These are phyloP conservation scores for Coriaria nepalensis DNA, from an alignment of 306 rosid species.

Conservation along the genomic window DNA sequence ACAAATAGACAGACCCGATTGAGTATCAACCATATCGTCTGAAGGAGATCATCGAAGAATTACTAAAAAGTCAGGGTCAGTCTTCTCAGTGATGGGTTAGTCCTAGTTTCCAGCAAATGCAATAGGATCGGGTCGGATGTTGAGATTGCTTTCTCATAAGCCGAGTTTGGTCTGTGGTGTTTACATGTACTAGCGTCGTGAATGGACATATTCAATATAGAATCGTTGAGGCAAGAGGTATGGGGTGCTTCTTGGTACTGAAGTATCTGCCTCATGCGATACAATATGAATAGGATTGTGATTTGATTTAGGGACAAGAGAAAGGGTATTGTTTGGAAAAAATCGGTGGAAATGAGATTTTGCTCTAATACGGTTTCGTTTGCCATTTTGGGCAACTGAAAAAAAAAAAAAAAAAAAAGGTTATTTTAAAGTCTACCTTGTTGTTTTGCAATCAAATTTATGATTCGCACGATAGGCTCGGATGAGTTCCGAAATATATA, in stretches of 20 bases:
- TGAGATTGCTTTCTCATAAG: constrained; percentile 30
- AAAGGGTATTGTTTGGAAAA: not conserved
- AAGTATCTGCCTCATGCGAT: constrained; percentile 29
- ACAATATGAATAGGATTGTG: constrained; percentile 20
- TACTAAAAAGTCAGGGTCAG: constrained; percentile 10
- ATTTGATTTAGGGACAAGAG: constrained; percentile 18
- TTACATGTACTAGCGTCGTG: constrained; percentile 37
- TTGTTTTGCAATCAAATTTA: too few species aligned
- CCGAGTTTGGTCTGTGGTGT: constrained; percentile 21
- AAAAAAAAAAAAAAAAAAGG: constrained; percentile 8
- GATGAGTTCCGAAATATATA: too few species aligned
- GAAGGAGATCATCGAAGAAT: constrained; percentile 14
- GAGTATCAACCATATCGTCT: not conserved
- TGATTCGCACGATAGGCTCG: too few species aligned
- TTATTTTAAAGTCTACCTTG: not conserved
- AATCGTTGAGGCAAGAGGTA: constrained; percentile 23
- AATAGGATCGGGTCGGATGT: constrained; percentile 17
- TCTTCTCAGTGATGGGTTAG: constrained; percentile 16
- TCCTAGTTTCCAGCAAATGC: constrained; percentile 19
- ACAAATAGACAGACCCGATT: constrained; percentile 14
- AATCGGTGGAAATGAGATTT: not conserved
- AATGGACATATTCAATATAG: constrained; percentile 33
- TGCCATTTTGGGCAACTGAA: constrained; percentile 20
- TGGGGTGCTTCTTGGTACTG: constrained; percentile 8
- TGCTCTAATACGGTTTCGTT: constrained; percentile 21